Conservation (phyloP, 306 rosid genomes). For the Vicia faba region DNA sequence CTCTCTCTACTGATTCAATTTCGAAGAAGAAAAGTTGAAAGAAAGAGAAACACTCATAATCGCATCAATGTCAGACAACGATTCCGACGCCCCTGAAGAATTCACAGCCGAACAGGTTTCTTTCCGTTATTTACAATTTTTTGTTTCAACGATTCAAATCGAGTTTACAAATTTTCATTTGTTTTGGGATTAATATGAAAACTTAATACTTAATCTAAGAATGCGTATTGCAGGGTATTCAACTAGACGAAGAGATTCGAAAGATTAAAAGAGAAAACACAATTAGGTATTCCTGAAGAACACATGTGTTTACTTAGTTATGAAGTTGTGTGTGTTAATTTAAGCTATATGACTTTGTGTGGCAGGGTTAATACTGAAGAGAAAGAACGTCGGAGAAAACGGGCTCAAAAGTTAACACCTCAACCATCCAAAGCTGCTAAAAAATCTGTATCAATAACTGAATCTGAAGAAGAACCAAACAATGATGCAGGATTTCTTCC, state of each 20-base stretch:
- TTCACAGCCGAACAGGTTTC: constrained; percentile 66
- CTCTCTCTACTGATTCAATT: neutral
- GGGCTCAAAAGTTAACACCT: constrained; percentile 75
- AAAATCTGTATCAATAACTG: constrained; percentile 40
- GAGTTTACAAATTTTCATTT: neutral
- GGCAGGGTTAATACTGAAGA: constrained; percentile 69
- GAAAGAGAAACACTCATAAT: neutral
- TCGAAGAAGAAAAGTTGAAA: neutral
- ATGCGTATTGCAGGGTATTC: constrained; percentile 58
- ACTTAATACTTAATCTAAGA: constrained; percentile 30
- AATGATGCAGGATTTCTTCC: constrained; percentile 50
- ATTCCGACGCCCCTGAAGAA: constrained; percentile 84
- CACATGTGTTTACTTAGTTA: neutral
- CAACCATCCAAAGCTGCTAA: constrained; percentile 45
- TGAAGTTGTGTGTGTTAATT: constrained; percentile 3
- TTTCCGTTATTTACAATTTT: neutral
- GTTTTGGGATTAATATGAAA: neutral
- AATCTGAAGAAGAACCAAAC: constrained; percentile 41
- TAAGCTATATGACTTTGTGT: neutral
- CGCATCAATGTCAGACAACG: constrained; percentile 54
- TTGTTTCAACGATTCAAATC: constrained; percentile 14
- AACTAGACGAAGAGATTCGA: constrained; percentile 56
- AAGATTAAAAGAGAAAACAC: constrained; percentile 66
- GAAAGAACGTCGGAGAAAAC: constrained; percentile 71
- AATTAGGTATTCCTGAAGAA: constrained; percentile 55